Conservation (phyloP, 768 basidiomycete species). For the Amanita pallidorosea region DNA sequence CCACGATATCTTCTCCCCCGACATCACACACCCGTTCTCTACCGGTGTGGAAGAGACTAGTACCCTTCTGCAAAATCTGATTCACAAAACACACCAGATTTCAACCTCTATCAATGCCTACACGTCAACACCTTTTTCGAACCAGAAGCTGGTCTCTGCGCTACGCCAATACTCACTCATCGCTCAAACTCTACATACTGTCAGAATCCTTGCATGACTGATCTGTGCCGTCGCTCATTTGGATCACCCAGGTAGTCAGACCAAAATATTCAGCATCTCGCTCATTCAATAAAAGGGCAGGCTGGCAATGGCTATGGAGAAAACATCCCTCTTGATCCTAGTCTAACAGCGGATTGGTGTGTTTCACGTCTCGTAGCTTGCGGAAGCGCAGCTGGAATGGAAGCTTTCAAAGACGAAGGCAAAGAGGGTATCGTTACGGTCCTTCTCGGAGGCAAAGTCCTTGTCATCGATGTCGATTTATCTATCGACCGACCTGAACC, state of each 20-base stretch:
- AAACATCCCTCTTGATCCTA: conserved; percentile 44
- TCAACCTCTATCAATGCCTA: conserved; percentile 44
- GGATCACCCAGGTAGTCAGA: conserved; percentile 31
- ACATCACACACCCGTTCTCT: conserved; percentile 35
- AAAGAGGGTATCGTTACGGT: conserved; percentile 41
- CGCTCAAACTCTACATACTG: conserved; percentile 39
- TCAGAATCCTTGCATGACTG: conserved; percentile 21
- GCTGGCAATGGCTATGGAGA: conserved; percentile 45
- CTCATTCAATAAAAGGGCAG: conserved; percentile 35
- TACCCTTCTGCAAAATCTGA: conserved; percentile 36
- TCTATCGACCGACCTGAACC: conserved; percentile 29
- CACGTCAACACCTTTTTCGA: conserved; percentile 37
- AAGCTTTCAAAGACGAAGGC: conserved; percentile 56
- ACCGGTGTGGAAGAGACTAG: conserved; percentile 29
- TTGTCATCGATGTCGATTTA: conserved; percentile 71
- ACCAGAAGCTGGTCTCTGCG: conserved; percentile 58
- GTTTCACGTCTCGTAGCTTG: conserved; percentile 48
- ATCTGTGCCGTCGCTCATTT: conserved; percentile 8
- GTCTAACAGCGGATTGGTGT: conserved; percentile 43
- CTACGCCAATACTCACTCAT: conserved; percentile 53
- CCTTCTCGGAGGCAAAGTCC: conserved; percentile 67
- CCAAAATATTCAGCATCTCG: conserved; percentile 38
- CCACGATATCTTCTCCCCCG: conserved; percentile 22
- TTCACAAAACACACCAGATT: conserved; percentile 41
- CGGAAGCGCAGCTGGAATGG: conserved; percentile 60